Base-by-base conservation (phyloP, 2,329 filamentous ascomycete genomes). In the Akanthomyces muscarius region DNA sequence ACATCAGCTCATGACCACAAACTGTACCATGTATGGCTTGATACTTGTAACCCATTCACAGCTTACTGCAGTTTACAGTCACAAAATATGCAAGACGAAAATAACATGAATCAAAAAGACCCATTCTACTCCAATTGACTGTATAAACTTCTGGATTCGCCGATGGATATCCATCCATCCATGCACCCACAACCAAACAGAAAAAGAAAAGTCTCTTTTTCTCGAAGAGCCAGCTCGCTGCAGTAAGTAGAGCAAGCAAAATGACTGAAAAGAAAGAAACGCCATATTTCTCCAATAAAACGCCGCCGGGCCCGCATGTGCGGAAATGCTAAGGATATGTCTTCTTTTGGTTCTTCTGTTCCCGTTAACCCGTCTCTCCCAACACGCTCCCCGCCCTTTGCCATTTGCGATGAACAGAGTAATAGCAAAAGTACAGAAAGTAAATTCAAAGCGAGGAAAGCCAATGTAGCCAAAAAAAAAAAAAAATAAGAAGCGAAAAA, bases 181-280 rank as follows among this genome's bases (percentile, higher is more conserved):
- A 61, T 61, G 30, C 58, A 61, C 58, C 58, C 23, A 51, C 45
- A 50, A 50, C 5, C 45, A 51, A 60, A 14, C 45, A 57, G 18
- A 11, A 56, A 48, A 48, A 45, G 33, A 38, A 48, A 38, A 7
- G 7, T 23, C 42, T 25, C 42, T 23, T 57, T 38, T n/a, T 48
- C 41, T 33, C 30, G 6, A 25, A 44, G 41, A 41, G 38, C 38
- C 18, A 56, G 53, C 44, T 59, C 56, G 25, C 56, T 41, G 56
- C 23, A 36, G 4, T 50, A 41, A 52, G 41, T 38, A 61, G 47
- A 65, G 42, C 58, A 64, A 68, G 54, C 30, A 48, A 64, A 66
- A 53, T 33, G 60, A 63, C 61, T 63, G 13, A 53, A 55, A 47
- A 25, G 8, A n/a, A 45, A 55, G 59, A 60, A 58, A 65, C 33